These are phyloP conservation scores for Malus hybrid DNA, from an alignment of 331 rosid genomes.

Conservation along the genomic window DNA sequence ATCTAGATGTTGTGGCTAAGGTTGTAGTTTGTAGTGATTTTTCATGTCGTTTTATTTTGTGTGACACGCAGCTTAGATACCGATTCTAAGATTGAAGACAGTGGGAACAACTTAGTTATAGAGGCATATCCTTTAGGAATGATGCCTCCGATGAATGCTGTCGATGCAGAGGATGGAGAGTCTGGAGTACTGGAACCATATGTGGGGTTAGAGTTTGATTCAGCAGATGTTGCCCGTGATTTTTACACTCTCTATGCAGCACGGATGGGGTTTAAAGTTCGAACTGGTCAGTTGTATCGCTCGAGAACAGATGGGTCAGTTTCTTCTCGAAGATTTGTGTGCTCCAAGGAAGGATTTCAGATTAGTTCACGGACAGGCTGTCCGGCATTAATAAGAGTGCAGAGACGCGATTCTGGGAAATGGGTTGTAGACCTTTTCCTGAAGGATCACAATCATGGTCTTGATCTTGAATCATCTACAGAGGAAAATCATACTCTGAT, in stretches of 20 bases:
- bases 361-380: constrained; percentile 87
- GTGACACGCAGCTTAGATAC: constrained; percentile 22
- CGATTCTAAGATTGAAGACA: constrained; percentile 30
- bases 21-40: background rate
- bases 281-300: constrained; percentile 89
- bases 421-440: constrained; percentile 84
- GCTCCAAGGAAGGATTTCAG: constrained; percentile 96
- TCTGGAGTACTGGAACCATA: constrained; percentile 50
- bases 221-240: constrained; percentile 73
- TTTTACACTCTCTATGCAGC: constrained; percentile 61
- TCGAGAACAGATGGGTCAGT: constrained; percentile 89
- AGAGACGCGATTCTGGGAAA: constrained; percentile 70
- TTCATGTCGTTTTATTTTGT: constrained; percentile 17
- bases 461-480: constrained; percentile 47
- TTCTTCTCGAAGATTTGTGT: constrained; percentile 85
- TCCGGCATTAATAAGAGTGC: constrained; percentile 83
- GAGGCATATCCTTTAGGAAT: constrained; percentile 55
- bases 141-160: constrained; percentile 44
- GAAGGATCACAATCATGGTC: constrained; percentile 77
- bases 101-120: constrained; percentile 43
- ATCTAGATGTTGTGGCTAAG: background rate
- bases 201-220: constrained; percentile 70
- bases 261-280: constrained; percentile 72
- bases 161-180: constrained; percentile 36
- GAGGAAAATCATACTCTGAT: constrained; percentile 35